Evolutionary conservation across 2,329 filamentous ascomycete genomes (phyloP).

Genomic region (Diaporthe humulicola): DNA sequence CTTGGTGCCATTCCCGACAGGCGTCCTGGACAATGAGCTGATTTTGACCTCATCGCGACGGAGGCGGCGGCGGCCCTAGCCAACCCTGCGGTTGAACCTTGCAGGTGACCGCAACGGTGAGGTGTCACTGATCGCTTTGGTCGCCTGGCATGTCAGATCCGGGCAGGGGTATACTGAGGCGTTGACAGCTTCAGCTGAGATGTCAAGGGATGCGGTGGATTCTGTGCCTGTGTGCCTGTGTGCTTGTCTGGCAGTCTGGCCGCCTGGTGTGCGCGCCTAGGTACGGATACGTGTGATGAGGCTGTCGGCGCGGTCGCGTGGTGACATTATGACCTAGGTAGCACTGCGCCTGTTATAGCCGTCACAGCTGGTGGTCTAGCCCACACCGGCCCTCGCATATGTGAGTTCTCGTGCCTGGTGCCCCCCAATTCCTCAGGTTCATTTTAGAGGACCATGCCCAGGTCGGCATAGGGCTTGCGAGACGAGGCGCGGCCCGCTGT

Average conservation of each 20-base stretch:
- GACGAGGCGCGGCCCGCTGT: conserved; percentile 25
- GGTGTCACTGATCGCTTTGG: conserved; percentile 29
- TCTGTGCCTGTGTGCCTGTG: conserved; percentile 9
- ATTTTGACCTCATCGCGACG: conserved; percentile 23
- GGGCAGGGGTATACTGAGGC: conserved; percentile 16
- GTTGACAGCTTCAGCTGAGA: conserved; percentile 27
- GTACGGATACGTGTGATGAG: conserved; percentile 14
- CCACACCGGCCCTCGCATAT: not conserved
- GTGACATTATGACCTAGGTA: conserved; percentile 23
- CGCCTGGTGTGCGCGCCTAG: conserved; percentile 6
- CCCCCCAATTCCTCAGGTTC: not conserved
- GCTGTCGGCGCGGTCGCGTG: conserved; percentile 16
- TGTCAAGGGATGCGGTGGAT: conserved; percentile 9
- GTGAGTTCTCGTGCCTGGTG: not conserved
- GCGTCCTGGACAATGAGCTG: conserved; percentile 27
- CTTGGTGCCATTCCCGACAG: not conserved
- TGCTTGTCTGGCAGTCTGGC: no score
- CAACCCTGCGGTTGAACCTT: conserved; percentile 23
- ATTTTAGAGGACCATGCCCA: not conserved
- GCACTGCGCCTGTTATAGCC: not conserved
- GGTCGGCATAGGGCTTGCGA: conserved; percentile 4
- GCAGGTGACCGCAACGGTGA: conserved; percentile 26
- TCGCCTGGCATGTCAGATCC: conserved; percentile 28
- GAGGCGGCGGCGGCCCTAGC: conserved; percentile 10
- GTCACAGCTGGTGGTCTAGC: not conserved